Evolutionary conservation across 1,284 basidiomycete species (phyloP).

Genomic region (Marasmius tenuissimus): DNA sequence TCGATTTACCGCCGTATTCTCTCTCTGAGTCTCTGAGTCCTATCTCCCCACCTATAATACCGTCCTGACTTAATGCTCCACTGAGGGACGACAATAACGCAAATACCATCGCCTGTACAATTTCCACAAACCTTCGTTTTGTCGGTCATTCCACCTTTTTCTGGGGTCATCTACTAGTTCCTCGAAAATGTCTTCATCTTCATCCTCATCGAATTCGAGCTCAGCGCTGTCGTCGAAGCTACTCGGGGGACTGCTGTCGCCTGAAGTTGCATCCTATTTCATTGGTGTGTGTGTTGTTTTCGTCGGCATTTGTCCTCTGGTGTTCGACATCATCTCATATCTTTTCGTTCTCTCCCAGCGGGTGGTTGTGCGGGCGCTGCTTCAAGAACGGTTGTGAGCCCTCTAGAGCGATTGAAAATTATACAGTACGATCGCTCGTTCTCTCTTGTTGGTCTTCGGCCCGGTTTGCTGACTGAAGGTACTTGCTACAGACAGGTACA

Average conservation of each 20-base stretch:
- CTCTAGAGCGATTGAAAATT: conserved; percentile 91
- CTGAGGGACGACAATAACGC: not conserved
- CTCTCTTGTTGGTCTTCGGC: conserved; percentile 4
- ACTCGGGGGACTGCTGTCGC: conserved; percentile 36
- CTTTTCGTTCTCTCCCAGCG: conserved; percentile 55
- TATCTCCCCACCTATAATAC: not conserved
- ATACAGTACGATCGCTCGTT: conserved; percentile 70
- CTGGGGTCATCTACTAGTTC: not conserved
- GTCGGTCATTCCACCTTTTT: not conserved
- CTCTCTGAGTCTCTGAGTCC: conserved; percentile 11
- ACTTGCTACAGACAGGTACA: conserved; percentile 72
- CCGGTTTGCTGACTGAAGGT: conserved; percentile 1
- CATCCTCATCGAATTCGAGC: conserved; percentile 7
- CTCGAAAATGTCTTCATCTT: not conserved
- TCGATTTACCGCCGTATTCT: not conserved
- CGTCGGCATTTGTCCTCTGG: not conserved
- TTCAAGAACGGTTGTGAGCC: conserved; percentile 89
- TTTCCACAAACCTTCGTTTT: not conserved
- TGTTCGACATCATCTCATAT: conserved; percentile 16
- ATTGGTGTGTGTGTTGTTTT: conserved; percentile 32
- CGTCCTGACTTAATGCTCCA: not conserved
- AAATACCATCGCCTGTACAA: not conserved
- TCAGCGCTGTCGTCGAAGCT: not conserved
- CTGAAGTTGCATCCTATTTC: conserved; percentile 63
- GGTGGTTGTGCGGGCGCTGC: conserved; percentile 83